phyloP scores from a whole-genome alignment of 1,139 yeast species.

The Chernovozyma aurita region DNA sequence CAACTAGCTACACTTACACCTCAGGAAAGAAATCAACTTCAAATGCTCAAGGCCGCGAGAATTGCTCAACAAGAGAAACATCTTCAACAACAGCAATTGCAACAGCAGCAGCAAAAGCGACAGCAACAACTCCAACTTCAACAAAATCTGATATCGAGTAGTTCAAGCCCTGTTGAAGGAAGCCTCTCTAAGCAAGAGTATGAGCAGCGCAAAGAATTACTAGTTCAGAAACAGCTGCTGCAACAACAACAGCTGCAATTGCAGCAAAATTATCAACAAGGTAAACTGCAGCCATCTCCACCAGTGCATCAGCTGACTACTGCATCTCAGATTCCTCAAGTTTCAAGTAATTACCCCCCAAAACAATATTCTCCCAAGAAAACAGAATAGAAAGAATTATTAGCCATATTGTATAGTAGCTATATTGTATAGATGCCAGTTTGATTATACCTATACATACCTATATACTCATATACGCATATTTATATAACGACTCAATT shows the following conservation, averaged over 20 bases:
- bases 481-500: no score
- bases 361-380: no score
- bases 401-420: neutral
- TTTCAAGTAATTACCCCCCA: neutral
- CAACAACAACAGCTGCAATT: conserved; percentile 4
- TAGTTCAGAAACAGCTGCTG: conserved; percentile 6
- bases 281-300: neutral
- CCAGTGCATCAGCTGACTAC: neutral
- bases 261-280: conserved; percentile 1
- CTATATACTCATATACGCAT: no score
- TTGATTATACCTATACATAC: no score
- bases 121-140: neutral
- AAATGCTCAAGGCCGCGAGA: conserved; percentile 33
- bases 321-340: neutral
- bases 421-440: no score
- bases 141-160: conserved; percentile 10
- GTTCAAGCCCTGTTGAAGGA: conserved; percentile 16
- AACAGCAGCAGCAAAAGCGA: conserved; percentile 15
- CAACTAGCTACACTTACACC: conserved; percentile 32
- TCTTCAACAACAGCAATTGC: conserved; percentile 20
- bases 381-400: neutral
- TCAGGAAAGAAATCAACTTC: conserved; percentile 34
- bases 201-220: conserved; percentile 5
- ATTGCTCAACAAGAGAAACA: conserved; percentile 27
- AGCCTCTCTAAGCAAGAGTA: conserved; percentile 21